Percentiles rank a stretch among this genome's conserved stretches.
These are phyloP conservation scores for Passiflora organensis DNA, from an alignment of 345 rosid species.

Conservation along the genomic window DNA sequence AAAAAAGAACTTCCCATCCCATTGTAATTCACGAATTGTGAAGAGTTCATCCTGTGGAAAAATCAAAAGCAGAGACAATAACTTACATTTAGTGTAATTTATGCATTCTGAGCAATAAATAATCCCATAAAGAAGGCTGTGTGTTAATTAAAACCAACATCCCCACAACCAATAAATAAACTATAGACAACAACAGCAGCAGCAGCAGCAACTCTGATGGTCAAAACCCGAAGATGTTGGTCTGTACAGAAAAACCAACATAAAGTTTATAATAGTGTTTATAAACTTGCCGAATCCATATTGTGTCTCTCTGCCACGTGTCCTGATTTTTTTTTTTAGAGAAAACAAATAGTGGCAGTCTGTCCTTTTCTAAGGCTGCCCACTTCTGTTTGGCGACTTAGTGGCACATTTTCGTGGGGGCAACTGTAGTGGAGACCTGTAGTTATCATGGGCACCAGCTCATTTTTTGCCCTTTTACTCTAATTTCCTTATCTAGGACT, in stretches of 20 bases:
- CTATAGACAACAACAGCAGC: background rate
- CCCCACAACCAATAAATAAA: background rate
- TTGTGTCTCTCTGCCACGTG: constrained; percentile 11
- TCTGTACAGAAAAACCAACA: background rate
- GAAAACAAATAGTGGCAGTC: constrained; percentile 1
- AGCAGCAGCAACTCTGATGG: background rate
- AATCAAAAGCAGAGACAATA: too few species aligned
- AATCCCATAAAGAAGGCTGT: constrained; percentile 6
- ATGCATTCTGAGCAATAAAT: constrained; percentile 10
- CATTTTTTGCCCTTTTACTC: constrained; percentile 6
- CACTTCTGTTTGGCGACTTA: constrained; percentile 10
- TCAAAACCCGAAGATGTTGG: constrained; percentile 6
- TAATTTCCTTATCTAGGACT: background rate
- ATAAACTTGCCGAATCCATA: background rate
- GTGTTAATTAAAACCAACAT: constrained; percentile 9
- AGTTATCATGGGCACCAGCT: constrained; percentile 37
- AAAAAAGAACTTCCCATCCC: too few species aligned
- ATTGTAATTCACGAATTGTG: too few species aligned
- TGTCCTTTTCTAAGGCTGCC: background rate
- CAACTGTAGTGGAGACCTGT: constrained; percentile 13
- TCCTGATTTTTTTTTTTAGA: constrained; percentile 1
- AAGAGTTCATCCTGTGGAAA: too few species aligned
- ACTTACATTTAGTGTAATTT: too few species aligned
- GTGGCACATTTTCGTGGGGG: constrained; percentile 1
- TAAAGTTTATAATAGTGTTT: background rate